phyloP scores from a whole-genome alignment of 2,329 filamentous ascomycete species.

The Aspergillus novofumigatus region DNA sequence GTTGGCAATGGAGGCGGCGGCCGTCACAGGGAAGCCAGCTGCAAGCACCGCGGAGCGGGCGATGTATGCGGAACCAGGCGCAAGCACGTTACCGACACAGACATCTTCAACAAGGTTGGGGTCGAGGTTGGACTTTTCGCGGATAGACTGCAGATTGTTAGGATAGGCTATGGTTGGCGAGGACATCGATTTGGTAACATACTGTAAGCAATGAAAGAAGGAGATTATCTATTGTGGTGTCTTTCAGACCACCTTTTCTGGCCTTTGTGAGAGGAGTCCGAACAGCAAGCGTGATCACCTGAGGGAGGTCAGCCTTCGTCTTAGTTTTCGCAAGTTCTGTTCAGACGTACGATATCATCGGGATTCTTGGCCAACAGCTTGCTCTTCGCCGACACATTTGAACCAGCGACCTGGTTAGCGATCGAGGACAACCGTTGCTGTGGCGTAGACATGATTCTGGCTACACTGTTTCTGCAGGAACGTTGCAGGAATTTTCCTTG shows the following conservation, averaged over 20 bases:
- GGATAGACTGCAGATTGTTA: conserved; percentile 51
- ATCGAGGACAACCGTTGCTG: conserved; percentile 40
- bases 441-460: conserved; percentile 32
- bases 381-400: conserved; percentile 25
- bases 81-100: conserved; percentile 78
- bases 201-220: conserved; percentile 37
- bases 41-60: conserved; percentile 83
- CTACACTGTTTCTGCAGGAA: not conserved
- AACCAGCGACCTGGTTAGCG: conserved; percentile 36
- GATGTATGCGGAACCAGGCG: conserved; percentile 83
- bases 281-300: conserved; percentile 40
- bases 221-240: conserved; percentile 34
- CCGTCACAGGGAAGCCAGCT: conserved; percentile 76
- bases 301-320: not conserved
- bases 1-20: conserved; percentile 78
- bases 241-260: conserved; percentile 38
- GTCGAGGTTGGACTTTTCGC: conserved; percentile 81
- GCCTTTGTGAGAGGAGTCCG: conserved; percentile 40
- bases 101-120: conserved; percentile 84
- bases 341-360: conserved; percentile 36
- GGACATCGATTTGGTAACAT: conserved; percentile 3
- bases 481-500: not conserved
- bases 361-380: conserved; percentile 33
- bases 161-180: not conserved
- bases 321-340: not conserved